These are phyloP conservation scores for Glebionis coronaria DNA, from an alignment of 129 eudicot genomes.

Conservation along the genomic window DNA sequence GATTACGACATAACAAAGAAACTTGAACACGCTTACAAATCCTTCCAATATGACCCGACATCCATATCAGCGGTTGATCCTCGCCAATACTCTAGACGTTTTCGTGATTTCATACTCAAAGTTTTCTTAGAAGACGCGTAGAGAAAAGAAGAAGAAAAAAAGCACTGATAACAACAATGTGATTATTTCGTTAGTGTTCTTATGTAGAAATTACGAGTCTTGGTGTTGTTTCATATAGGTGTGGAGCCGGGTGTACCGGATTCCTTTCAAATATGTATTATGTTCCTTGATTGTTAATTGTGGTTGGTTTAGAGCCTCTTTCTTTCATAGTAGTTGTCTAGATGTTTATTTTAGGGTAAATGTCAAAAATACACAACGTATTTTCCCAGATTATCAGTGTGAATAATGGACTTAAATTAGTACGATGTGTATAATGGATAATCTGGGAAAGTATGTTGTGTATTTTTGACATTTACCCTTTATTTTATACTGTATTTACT, in stretches of 20 bases:
- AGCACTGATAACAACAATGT: conserved; percentile 19
- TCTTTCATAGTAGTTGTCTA: neutral
- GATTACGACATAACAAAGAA: conserved; percentile 94
- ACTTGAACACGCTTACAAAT: conserved; percentile 95
- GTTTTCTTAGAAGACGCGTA: conserved; percentile 70
- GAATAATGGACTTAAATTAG: no score
- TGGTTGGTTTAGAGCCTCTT: neutral
- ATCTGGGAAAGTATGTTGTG: no score
- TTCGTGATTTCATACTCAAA: conserved; percentile 75
- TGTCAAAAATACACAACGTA: no score
- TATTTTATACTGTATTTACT: no score
- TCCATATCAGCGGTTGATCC: conserved; percentile 96
- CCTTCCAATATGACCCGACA: conserved; percentile 86
- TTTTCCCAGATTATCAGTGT: no score
- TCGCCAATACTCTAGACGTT: conserved; percentile 80
- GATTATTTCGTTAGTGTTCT: conserved; percentile 5
- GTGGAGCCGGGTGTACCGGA: conserved; percentile 5
- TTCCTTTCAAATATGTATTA: neutral
- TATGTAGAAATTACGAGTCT: neutral
- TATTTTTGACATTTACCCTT: no score
- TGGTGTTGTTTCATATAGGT: conserved; percentile 6
- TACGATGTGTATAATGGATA: no score
- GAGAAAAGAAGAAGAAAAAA: conserved; percentile 4
- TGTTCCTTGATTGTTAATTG: neutral
- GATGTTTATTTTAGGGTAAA: neutral